Evolutionary conservation across 2,329 filamentous ascomycete species (phyloP).

Genomic region (Arachnopeziza araneosa): DNA sequence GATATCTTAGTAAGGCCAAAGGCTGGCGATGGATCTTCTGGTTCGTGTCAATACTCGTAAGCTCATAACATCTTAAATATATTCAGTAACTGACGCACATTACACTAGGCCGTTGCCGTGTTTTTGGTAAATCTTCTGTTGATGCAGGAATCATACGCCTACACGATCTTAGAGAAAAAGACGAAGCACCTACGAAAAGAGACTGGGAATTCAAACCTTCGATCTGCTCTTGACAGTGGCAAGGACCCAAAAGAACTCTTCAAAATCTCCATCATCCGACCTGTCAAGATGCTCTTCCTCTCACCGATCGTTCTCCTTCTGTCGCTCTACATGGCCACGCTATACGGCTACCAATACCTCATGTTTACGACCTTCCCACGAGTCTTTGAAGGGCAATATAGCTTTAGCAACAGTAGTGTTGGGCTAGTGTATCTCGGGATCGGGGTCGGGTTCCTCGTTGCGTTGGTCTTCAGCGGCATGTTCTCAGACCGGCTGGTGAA

Average conservation of each 20-base stretch:
- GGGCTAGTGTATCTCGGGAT: slow-evolving; percentile 40
- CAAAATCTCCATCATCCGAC: slow-evolving; percentile 41
- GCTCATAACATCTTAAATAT: not conserved
- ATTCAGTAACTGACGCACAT: not conserved
- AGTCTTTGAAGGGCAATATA: slow-evolving; percentile 42
- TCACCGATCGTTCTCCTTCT: slow-evolving; percentile 38
- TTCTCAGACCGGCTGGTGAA: not conserved
- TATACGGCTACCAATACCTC: slow-evolving; percentile 50
- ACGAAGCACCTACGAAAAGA: not conserved
- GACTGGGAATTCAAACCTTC: not conserved
- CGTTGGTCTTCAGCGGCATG: not conserved
- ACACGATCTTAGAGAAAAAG: not conserved
- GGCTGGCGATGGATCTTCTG: slow-evolving; percentile 40
- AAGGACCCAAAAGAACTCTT: slow-evolving; percentile 27
- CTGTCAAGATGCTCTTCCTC: slow-evolving; percentile 38
- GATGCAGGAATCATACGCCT: not conserved
- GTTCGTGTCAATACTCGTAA: slow-evolving; percentile 43
- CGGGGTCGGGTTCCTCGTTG: slow-evolving; percentile 25
- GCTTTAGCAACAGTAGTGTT: slow-evolving; percentile 36
- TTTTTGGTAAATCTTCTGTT: too few species aligned
- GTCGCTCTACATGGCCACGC: slow-evolving; percentile 44
- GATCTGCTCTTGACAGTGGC: slow-evolving; percentile 1
- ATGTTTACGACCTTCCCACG: slow-evolving; percentile 46
- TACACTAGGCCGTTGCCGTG: too few species aligned
- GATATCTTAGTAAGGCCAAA: slow-evolving; percentile 39